A percentile compares a stretch with the other conserved stretches of the same genome.
These are phyloP conservation scores for Huntiella abstrusa DNA, from an alignment of 2,329 filamentous ascomycete genomes.

Conservation along the genomic window DNA sequence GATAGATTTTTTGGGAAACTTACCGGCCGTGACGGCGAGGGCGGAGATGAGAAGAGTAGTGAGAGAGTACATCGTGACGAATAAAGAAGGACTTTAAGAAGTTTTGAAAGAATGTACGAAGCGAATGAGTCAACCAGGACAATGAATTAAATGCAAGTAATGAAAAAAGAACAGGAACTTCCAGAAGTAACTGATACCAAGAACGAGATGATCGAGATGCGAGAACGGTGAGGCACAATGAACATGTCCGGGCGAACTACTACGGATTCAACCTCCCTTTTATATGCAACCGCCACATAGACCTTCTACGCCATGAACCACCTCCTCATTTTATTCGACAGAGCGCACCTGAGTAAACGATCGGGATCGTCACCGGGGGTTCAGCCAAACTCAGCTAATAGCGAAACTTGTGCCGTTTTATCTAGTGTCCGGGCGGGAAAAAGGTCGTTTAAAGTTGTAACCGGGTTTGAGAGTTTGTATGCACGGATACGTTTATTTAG, in stretches of 20 bases:
- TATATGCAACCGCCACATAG: no score
- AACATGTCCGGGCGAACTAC: background rate
- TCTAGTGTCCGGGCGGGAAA: no score
- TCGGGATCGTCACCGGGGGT: no score
- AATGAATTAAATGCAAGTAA: background rate
- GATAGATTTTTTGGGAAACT: background rate
- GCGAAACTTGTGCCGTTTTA: no score
- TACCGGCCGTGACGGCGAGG: slow-evolving; percentile 8
- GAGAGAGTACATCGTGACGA: slow-evolving; percentile 4
- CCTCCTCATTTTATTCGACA: no score
- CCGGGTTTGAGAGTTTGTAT: no score
- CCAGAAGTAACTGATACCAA: slow-evolving; percentile 3
- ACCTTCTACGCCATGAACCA: no score
- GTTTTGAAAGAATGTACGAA: background rate
- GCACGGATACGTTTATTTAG: no score
- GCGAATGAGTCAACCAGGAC: background rate
- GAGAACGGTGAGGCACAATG: background rate
- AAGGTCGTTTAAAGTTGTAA: no score
- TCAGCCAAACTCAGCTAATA: no score
- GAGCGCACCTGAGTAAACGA: no score
- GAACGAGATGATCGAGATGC: background rate
- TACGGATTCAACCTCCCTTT: background rate
- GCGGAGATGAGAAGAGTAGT: slow-evolving; percentile 3
- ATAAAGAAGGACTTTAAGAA: background rate
- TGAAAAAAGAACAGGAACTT: slow-evolving; percentile 3